Evolutionary conservation across 2,329 filamentous ascomycete species (phyloP), one percentile per base, ranked within the genome.

Genomic region (Beauveria bassiana): DNA sequence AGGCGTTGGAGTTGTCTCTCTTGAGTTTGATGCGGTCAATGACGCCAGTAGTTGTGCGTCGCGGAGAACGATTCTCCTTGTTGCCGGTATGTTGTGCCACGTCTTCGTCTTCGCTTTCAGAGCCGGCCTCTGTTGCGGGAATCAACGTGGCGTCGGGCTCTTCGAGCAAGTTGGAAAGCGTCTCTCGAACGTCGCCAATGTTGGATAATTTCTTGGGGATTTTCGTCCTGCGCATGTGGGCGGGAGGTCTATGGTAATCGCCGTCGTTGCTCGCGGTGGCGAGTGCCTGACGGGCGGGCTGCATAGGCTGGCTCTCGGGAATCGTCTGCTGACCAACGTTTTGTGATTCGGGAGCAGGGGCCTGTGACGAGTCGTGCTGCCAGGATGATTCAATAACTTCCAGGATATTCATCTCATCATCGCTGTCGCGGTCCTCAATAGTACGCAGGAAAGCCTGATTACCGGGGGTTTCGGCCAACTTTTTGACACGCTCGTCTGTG

Each of bases 401-500:
- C 9, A 91, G 75, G 68, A 96, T 88, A 66, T 93, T 89, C 73
- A 89, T 83, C 60, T 91, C 88, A 60, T 95, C 87, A 51, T 90
- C 89, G 68, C 81, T 80, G 62, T 87, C 89, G 55, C 84, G 84
- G 70, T 97, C 93, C 68, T 96, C 92, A 58, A 99, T 90, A 7
- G 91, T 91, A 65, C 86, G 87, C 67, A 99, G 81, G 77, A 99
- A 99, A 0, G 95, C 95, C 64, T 89, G 83, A 71, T 92, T 93
- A 71, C 93, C 93, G 2, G 90, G 90, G 68, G 96, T 92, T 71
- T 91, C 86, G 40, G 91, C 92, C 65, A 98, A 91, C 73, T 93
- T 93, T 70, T 89, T 91, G 67, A 99, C 86, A 43, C 91, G 91
- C 73, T 96, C 93, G 69, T 98, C 93, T 26, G 90, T 82, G 52